Evolutionary conservation across 345 rosid species (phyloP), one percentile per base, ranked within the genome.

Genomic region (Combretum micranthum): DNA sequence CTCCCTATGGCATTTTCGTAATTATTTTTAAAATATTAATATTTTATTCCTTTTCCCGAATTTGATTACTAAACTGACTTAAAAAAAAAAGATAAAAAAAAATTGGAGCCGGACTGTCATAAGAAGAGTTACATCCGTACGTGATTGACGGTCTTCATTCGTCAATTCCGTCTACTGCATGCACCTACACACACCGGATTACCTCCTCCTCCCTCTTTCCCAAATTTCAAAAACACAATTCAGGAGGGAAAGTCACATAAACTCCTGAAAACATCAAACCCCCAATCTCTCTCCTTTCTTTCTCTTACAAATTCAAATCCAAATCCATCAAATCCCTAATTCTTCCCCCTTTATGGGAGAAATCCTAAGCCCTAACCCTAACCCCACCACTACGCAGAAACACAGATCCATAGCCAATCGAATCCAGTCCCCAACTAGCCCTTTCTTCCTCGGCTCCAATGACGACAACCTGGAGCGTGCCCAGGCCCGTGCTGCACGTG

Each of bases 401-500:
- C 66, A 78, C 44, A 52, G 52, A 51, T 72, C 87, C 22, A 67
- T 70, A 51, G 65, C 72, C 59, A 52, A 63, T 65, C 83, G 87
- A 65, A 68, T 84, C 52, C 98, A 86, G 69, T 86, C 97, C 52
- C 99, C 97, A 15, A 78, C 81, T 2, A 76, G 81, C 65, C 85
- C 91, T 0, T 86, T 89, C 73, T 80, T 89, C 76, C 61, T 93
- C 57, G 89, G 86, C 60, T 86, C 97, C 51, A 92, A 86, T 53
- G 82, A 88, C 63, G 97, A 86, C 61, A 64, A 73, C 47, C 79
- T 86, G 56, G 97, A 88, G 78, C 69, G 94, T 8, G 96, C 90
- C 48, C 91, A 83, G 78, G 93, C 91, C 5, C 90, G 97, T 1
- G 98, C 95, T 7, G 90, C 97, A 0, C 85, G 91, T 37, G 83